Conservation (phyloP, 768 basidiomycete species). For the Hydnomerulius pinastri region DNA sequence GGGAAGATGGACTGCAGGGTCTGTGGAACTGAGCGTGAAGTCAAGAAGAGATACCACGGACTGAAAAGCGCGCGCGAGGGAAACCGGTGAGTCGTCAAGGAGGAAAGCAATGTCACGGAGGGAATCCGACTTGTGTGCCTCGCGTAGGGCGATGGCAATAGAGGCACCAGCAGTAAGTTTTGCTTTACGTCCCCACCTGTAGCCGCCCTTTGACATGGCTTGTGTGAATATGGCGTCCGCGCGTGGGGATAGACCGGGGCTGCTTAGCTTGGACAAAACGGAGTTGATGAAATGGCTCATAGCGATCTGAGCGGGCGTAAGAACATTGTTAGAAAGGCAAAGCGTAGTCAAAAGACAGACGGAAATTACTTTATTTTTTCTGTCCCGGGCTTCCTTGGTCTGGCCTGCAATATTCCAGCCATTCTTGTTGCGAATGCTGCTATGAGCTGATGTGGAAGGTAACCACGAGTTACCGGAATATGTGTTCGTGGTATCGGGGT, state of each 20-base stretch:
- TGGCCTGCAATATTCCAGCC: constrained; percentile 68
- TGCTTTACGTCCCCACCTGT: constrained; percentile 76
- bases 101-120: constrained; percentile 70
- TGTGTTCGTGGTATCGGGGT: constrained; percentile 35
- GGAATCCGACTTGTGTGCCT: constrained; percentile 66
- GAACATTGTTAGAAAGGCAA: constrained; percentile 17
- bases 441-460: constrained; percentile 37
- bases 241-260: constrained; percentile 62
- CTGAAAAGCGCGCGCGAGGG: constrained; percentile 57
- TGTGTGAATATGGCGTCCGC: constrained; percentile 70
- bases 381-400: constrained; percentile 63
- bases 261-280: constrained; percentile 58
- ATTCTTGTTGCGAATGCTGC: constrained; percentile 48
- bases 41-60: constrained; percentile 54
- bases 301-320: constrained; percentile 46
- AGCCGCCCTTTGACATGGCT: constrained; percentile 56
- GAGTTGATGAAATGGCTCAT: constrained; percentile 65
- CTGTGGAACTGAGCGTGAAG: constrained; percentile 52
- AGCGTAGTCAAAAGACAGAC: constrained; percentile 8
- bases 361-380: constrained; percentile 59
- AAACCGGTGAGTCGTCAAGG: constrained; percentile 51
- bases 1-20: constrained; percentile 62
- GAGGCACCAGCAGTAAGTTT: constrained; percentile 70
- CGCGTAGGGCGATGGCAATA: constrained; percentile 69
- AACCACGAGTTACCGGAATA: constrained; percentile 29